Base-by-base conservation (phyloP, 768 basidiomycete species). In the Suillus subaureus region DNA sequence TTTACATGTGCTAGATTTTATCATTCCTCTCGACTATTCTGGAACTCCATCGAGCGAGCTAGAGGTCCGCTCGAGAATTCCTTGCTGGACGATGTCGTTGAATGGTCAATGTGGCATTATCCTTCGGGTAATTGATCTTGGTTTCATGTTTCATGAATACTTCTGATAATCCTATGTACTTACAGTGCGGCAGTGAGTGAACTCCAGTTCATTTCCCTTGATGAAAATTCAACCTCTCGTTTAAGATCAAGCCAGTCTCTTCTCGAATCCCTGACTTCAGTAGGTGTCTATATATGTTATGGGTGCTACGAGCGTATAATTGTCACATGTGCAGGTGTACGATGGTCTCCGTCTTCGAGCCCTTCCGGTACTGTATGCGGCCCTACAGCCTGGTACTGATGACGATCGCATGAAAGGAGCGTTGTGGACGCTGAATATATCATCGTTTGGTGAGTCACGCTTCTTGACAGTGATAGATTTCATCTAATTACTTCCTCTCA, bases 361-460 rank as follows among this genome's bases (percentile, higher is more conserved):
- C 43, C 79, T 90, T 23, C 89, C 89, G 11, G 66, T 79, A 51
- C 74, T 91, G n/a, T 85, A 87, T 66, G 74, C 81, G 47, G 84
- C 86, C 6, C 77, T 91, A 61, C 81, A 85, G 60, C 87, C 89
- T 7, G 92, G 90, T 3, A 84, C 83, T 23, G 93, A 96, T 45
- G 92, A 93, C 70, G 93, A 94, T 73, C 84, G 91, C n/a, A 93
- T 95, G 89, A 96, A 97, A 79, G 95, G 95, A 12, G 92, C 93
- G 4, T 77, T 95, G 23, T 94, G 92, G 87, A 89, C 90, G 5
- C 73, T 94, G 37, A 89, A 91, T 71, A 80, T 82, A 11, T 80
- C 87, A 12, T 80, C 82, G 6, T 88, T 94, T 67, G 89, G 91
- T 78, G 69, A 70, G 74, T 28, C 33, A 31, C 64, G 9, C 61